Evolutionary conservation across 768 basidiomycete genomes (phyloP), one percentile per base, ranked within the genome.

Genomic region (Naganishia onofrii): DNA sequence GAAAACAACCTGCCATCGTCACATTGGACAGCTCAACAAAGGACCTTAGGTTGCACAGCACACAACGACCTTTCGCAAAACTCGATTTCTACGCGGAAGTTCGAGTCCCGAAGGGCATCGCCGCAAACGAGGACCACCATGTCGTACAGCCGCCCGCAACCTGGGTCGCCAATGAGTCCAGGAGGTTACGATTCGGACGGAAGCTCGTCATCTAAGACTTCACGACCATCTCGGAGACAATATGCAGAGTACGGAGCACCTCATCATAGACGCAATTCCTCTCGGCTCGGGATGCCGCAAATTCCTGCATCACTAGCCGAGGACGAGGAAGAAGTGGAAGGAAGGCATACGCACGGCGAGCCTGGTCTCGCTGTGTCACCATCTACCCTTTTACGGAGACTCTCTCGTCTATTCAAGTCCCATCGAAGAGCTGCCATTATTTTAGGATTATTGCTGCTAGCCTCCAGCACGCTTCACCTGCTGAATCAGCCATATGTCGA

Each of bases 261-360:
- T 15, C 42, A 26, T 42, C 60, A 63, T 29, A 38, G 60, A 26
- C 60, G 60, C 0, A 63, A 23, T 44, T 58, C 57, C 21, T 58
- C 57, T 23, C 31, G 34, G 8, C 21, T 21, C 23, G 32, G 34
- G 28, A 32, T n/a, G 29, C 57, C 57, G 1, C 57, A 36, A 28
- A 19, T 55, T 54, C 31, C 31, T 26, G 53, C 42, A 48, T 26
- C 19, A 23, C 88, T 87, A 88, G 87, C 85, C 19, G 66, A 71
- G 5, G 72, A 68, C 1, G 70, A 66, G 6, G 67, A 66, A 9
- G 66, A 64, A 44, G 38, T 32, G 5, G 72, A 74, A 28, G 32
- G 44, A 10, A 60, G 46, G 63, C 67, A 51, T 32, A 17, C 23
- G 21, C 66, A 56, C 53, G 34, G 28, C 15, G 67, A 44, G 77